phyloP scores from a whole-genome alignment of 495 filamentous ascomycete genomes.

The Pyrenopolyporus hunteri region DNA sequence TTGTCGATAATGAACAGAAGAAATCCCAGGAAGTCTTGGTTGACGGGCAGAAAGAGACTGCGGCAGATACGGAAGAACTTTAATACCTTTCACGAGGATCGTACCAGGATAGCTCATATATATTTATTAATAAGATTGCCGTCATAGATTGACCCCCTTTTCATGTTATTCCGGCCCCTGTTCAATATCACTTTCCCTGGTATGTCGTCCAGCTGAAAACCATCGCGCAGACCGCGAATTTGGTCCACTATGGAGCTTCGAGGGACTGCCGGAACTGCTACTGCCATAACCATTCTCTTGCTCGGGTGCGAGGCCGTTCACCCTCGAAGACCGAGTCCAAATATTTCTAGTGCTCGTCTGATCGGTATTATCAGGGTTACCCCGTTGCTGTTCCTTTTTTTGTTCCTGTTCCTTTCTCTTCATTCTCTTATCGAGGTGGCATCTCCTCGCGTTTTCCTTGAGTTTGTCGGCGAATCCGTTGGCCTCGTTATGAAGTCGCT shows the following conservation, averaged over 20 bases:
- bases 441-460: not conserved
- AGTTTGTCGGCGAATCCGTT: not conserved
- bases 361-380: not conserved
- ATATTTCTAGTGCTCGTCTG: not conserved
- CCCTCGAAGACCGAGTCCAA: too few relatives aligned
- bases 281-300: not conserved
- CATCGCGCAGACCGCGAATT: too few relatives aligned
- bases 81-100: conserved; percentile 1
- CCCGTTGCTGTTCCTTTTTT: too few relatives aligned
- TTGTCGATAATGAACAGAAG: conserved; percentile 1
- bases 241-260: too few relatives aligned
- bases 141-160: not conserved
- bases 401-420: not conserved
- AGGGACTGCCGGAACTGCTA: not conserved
- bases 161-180: not conserved
- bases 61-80: conserved; percentile 19
- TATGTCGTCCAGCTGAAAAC: too few relatives aligned
- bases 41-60: conserved; percentile 17
- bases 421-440: not conserved
- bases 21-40: conserved; percentile 11
- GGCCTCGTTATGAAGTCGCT: not conserved
- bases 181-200: not conserved
- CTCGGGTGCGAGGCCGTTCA: not conserved
- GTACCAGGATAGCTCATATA: not conserved
- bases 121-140: conserved; percentile 1